These are phyloP conservation scores for Daldinia sp. DNA, from an alignment of 2,329 filamentous ascomycete species.

Conservation along the genomic window DNA sequence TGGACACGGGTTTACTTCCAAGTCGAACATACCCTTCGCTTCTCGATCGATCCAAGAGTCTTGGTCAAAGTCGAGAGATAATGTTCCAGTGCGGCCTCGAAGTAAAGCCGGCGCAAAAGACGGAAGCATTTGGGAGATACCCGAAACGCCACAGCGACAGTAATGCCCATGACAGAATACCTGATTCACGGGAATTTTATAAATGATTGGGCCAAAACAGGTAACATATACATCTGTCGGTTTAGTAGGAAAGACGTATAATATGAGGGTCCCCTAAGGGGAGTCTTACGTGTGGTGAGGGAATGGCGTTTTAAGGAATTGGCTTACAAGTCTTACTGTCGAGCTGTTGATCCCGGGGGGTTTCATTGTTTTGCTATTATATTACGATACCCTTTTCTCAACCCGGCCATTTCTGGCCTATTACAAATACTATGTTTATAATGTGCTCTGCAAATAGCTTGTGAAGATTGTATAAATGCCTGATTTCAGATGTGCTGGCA, in stretches of 20 bases:
- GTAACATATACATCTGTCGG: not conserved
- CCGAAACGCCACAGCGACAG: slow-evolving; percentile 26
- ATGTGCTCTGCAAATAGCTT: not conserved
- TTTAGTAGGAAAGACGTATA: not conserved
- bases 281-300: slow-evolving; percentile 1
- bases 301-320: not conserved
- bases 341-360: not conserved
- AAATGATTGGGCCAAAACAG: not conserved
- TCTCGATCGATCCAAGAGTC: slow-evolving; percentile 22
- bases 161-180: slow-evolving; percentile 1
- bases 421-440: not conserved
- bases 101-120: slow-evolving; percentile 14
- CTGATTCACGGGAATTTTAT: not conserved
- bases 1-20: slow-evolving; percentile 41
- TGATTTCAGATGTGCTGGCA: not conserved
- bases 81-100: slow-evolving; percentile 18
- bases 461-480: not conserved
- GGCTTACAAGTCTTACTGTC: not conserved
- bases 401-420: not conserved
- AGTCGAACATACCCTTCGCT: slow-evolving; percentile 42
- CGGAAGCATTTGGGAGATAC: slow-evolving; percentile 26
- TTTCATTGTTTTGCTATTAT: slow-evolving; percentile 1
- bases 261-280: not conserved
- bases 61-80: slow-evolving; percentile 20
- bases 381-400: slow-evolving; percentile 19